Conservation (phyloP, 768 basidiomycete genomes). For the Russula earlei region DNA sequence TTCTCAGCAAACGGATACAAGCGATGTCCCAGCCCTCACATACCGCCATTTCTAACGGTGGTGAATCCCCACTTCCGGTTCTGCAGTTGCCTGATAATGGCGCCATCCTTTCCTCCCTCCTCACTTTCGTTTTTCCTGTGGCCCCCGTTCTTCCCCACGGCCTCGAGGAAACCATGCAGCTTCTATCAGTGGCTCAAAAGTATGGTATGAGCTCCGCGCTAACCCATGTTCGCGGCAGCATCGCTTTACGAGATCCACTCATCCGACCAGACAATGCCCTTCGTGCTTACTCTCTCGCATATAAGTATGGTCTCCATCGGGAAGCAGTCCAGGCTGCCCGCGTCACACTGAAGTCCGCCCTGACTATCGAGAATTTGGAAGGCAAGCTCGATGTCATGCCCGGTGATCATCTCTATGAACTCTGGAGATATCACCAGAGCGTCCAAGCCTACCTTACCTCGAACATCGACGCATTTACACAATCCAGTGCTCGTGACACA, state of each 20-base stretch:
- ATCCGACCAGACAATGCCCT: neutral
- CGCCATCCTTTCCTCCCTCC: neutral
- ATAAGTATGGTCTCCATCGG: neutral
- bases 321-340: neutral
- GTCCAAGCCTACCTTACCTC: neutral
- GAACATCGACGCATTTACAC: neutral
- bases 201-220: neutral
- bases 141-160: neutral
- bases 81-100: neutral
- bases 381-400: neutral
- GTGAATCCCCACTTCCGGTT: neutral
- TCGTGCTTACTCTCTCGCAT: neutral
- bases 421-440: slow-evolving; percentile 1
- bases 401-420: neutral
- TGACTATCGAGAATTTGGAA: neutral
- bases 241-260: neutral
- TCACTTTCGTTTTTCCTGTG: slow-evolving; percentile 8
- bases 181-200: neutral
- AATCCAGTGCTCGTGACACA: neutral
- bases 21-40: neutral
- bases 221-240: neutral
- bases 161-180: neutral
- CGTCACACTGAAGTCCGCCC: neutral
- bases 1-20: slow-evolving; percentile 23
- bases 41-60: too few species aligned